These are phyloP conservation scores for Cutaneotrichosporon cyanovorans DNA, from an alignment of 1,284 basidiomycete genomes.

Conservation along the genomic window DNA sequence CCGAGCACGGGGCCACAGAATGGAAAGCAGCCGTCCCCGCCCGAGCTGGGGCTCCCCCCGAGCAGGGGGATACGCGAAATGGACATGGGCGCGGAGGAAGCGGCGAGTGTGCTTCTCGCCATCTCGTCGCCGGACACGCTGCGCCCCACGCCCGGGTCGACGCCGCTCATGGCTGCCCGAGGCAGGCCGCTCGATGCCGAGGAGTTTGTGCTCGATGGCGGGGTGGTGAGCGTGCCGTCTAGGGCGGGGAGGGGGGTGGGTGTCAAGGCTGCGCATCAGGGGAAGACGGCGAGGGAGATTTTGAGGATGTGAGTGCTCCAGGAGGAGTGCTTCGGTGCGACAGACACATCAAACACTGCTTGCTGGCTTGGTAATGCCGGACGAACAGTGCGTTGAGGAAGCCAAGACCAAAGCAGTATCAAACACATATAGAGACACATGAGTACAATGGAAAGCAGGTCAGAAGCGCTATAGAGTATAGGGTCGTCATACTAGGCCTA, in stretches of 20 bases:
- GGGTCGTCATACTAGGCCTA: no score
- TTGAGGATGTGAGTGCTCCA: constrained; percentile 37
- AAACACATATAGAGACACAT: no score
- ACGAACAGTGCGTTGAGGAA: no score
- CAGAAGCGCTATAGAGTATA: no score
- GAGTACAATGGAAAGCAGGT: no score
- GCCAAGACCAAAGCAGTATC: no score
- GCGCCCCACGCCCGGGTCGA: constrained; percentile 21
- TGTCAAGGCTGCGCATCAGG: constrained; percentile 7
- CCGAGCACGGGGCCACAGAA: constrained; percentile 18
- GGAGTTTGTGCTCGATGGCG: constrained; percentile 36
- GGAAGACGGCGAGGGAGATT: constrained; percentile 42
- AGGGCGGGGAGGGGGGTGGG: not conserved
- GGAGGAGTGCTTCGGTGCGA: no score
- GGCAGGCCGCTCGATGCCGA: constrained; percentile 28
- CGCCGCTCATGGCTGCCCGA: constrained; percentile 21
- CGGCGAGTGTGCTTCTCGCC: constrained; percentile 38
- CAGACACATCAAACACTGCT: no score
- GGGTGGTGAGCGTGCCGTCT: constrained; percentile 2
- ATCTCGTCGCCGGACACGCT: constrained; percentile 40
- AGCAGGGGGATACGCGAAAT: constrained; percentile 14
- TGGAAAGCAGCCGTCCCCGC: constrained; percentile 14
- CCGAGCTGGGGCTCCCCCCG: constrained; percentile 3
- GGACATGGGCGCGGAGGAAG: constrained; percentile 36
- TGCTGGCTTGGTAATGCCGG: no score